Percentiles rank a stretch among this genome's conserved stretches.
Evolutionary conservation across 805 yeast species (phyloP).

Genomic region (Ascoidea tarda): DNA sequence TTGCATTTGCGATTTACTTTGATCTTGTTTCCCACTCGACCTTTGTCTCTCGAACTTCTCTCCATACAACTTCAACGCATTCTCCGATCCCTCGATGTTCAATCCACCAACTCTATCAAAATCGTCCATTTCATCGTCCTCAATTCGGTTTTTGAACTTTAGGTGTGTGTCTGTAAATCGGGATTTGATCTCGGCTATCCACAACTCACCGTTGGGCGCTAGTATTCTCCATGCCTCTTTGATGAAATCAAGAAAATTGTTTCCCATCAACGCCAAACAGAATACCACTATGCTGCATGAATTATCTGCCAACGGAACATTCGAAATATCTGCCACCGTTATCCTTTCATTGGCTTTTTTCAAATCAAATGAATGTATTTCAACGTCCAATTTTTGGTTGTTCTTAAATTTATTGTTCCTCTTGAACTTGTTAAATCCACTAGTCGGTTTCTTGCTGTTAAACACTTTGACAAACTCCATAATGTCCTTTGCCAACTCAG

Average conservation of each 20-base stretch:
- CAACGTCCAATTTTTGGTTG: constrained; percentile 30
- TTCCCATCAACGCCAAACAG: constrained; percentile 94
- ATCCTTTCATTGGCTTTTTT: constrained; percentile 79
- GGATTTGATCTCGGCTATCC: constrained; percentile 97
- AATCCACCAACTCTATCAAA: background rate
- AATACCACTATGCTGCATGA: constrained; percentile 84
- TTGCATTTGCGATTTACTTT: background rate
- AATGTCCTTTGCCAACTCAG: constrained; percentile 64
- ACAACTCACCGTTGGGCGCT: constrained; percentile 83
- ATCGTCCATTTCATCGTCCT: background rate
- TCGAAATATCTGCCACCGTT: constrained; percentile 91
- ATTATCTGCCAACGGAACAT: constrained; percentile 71
- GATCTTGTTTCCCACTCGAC: background rate
- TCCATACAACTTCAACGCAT: background rate
- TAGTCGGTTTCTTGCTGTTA: constrained; percentile 13
- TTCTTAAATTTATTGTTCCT: constrained; percentile 20
- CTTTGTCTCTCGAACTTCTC: background rate
- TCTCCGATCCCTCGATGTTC: background rate
- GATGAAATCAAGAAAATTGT: constrained; percentile 85
- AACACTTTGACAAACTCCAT: constrained; percentile 28
- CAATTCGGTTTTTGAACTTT: background rate
- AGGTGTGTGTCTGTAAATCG: constrained; percentile 54
- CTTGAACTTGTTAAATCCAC: constrained; percentile 18
- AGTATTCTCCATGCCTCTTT: constrained; percentile 79
- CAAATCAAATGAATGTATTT: constrained; percentile 83